Evolutionary conservation across 2,329 filamentous ascomycete species (phyloP).

Genomic region (Aspergillus vadensis): DNA sequence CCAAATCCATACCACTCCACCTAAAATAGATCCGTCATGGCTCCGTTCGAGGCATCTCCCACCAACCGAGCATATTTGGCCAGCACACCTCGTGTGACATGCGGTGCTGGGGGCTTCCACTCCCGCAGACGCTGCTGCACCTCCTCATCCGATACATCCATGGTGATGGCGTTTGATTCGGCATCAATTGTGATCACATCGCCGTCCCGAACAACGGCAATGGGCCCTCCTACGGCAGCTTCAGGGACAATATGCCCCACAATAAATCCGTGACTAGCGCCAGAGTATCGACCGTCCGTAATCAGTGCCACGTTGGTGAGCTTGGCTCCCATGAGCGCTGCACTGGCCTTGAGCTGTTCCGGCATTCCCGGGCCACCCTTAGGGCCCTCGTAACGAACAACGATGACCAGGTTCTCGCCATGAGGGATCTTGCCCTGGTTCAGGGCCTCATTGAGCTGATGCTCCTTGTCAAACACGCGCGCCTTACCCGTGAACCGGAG

Average conservation of each 20-base stretch:
- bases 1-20: neutral
- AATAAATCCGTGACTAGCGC: slow-evolving; percentile 88
- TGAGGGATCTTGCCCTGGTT: slow-evolving; percentile 69
- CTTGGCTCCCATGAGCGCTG: slow-evolving; percentile 89
- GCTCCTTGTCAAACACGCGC: slow-evolving; percentile 83
- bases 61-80: slow-evolving; percentile 89
- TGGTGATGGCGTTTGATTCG: slow-evolving; percentile 69
- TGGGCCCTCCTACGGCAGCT: slow-evolving; percentile 83
- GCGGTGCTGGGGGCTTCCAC: slow-evolving; percentile 72
- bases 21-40: slow-evolving; percentile 79
- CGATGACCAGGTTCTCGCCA: slow-evolving; percentile 80
- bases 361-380: slow-evolving; percentile 96
- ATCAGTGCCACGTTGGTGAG: slow-evolving; percentile 86
- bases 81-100: slow-evolving; percentile 78
- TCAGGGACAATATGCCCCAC: slow-evolving; percentile 92
- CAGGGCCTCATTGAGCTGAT: slow-evolving; percentile 73
- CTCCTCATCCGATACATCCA: slow-evolving; percentile 73
- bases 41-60: slow-evolving; percentile 87
- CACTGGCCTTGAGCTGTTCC: slow-evolving; percentile 84
- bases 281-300: slow-evolving; percentile 87
- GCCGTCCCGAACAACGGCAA: slow-evolving; percentile 77
- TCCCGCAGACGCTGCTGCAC: slow-evolving; percentile 62
- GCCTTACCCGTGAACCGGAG: slow-evolving; percentile 78
- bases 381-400: slow-evolving; percentile 92
- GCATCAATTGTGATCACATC: slow-evolving; percentile 87